phyloP scores from a whole-genome alignment of 179 eudicot genomes.

The Gypsophila paniculata region DNA sequence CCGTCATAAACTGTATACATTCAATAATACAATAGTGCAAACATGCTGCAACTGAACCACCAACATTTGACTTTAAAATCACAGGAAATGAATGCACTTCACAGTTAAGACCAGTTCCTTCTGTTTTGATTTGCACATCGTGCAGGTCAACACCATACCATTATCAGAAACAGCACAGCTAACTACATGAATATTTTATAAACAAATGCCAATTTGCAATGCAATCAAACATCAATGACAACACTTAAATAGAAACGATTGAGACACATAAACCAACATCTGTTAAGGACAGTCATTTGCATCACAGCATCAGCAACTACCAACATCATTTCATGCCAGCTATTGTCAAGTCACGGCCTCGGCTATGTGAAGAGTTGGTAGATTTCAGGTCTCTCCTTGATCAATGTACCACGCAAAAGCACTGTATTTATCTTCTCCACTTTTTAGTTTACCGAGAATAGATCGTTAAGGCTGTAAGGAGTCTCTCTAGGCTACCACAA shows the following conservation, averaged over 20 bases:
- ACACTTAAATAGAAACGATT: conserved; percentile 17
- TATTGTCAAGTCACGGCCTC: conserved; percentile 7
- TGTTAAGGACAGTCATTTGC: conserved; percentile 14
- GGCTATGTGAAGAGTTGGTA: not conserved
- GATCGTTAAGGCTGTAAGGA: not conserved
- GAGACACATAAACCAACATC: conserved; percentile 22
- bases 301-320: conserved; percentile 19
- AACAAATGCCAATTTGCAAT: conserved; percentile 18
- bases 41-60: conserved; percentile 21
- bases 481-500: not conserved
- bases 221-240: conserved; percentile 15
- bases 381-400: not conserved
- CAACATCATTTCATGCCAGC: conserved; percentile 9
- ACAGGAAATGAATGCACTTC: not conserved
- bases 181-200: conserved; percentile 4
- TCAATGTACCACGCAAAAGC: not conserved
- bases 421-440: not conserved
- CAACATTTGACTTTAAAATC: conserved; percentile 21
- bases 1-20: not conserved
- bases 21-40: conserved; percentile 3
- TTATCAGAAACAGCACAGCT: conserved; percentile 19
- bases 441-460: too few relatives aligned
- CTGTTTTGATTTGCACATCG: conserved; percentile 18
- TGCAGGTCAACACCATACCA: conserved; percentile 34
- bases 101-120: conserved; percentile 10